Percentiles rank a stretch among this genome's conserved stretches.
These are phyloP conservation scores for Verticillium zaregamsianum DNA, from an alignment of 2,329 filamentous ascomycete genomes.

Conservation along the genomic window DNA sequence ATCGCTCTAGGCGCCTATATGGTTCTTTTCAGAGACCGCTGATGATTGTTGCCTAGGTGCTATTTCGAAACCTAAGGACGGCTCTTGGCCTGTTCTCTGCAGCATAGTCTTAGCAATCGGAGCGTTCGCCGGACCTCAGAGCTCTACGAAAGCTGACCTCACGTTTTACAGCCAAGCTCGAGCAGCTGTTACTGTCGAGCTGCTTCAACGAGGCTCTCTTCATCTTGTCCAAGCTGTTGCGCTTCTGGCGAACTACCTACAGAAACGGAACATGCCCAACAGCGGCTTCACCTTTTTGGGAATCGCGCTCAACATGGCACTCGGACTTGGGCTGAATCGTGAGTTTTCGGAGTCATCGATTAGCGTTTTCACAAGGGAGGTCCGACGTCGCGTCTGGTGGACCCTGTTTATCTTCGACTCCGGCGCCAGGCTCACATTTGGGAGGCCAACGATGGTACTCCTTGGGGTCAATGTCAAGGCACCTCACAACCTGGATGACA, in stretches of 20 bases:
- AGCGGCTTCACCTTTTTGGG: constrained; percentile 1
- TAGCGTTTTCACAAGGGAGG: constrained; percentile 1
- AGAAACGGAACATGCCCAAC: constrained; percentile 1
- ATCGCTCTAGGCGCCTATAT: too few species aligned
- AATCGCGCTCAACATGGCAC: background rate
- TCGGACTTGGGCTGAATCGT: background rate
- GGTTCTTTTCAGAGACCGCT: too few species aligned
- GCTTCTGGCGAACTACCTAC: background rate
- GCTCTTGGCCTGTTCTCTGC: background rate
- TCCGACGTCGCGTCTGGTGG: constrained; percentile 1
- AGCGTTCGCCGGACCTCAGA: background rate
- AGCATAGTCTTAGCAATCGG: background rate
- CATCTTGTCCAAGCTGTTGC: constrained; percentile 1
- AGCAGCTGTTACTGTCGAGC: background rate
- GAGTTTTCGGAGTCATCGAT: constrained; percentile 1
- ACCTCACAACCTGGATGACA: background rate
- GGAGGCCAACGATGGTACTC: background rate
- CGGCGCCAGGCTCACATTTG: constrained; percentile 1
- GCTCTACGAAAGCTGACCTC: background rate
- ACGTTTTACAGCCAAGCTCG: background rate
- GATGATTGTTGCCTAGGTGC: background rate
- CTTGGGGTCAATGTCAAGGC: background rate
- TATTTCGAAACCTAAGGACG: constrained; percentile 1
- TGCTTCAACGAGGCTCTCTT: background rate
- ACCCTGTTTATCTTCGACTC: constrained; percentile 1